phyloP scores from a whole-genome alignment of 2,329 filamentous ascomycete species.

The Sclerotinia spermophila region DNA sequence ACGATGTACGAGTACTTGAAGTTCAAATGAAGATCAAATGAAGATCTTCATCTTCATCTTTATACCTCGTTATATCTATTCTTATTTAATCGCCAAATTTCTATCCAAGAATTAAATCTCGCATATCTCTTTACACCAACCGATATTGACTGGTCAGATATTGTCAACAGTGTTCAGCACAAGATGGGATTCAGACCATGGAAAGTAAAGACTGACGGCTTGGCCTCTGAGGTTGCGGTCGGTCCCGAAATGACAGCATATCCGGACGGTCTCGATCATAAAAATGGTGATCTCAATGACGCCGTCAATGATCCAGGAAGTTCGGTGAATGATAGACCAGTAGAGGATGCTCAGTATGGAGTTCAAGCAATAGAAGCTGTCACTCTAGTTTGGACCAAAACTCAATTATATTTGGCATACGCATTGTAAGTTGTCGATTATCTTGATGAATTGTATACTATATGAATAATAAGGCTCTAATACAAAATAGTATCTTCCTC shows the following conservation, averaged over 20 bases:
- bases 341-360: conserved; percentile 26
- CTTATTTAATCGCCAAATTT: neutral
- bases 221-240: conserved; percentile 2
- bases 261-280: conserved; percentile 4
- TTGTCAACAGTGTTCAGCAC: neutral
- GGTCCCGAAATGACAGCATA: neutral
- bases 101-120: neutral
- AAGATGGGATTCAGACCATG: conserved; percentile 2
- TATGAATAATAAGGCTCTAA: neutral
- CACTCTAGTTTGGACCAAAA: conserved; percentile 31
- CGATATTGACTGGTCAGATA: neutral
- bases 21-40: too few relatives aligned
- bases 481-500: conserved; percentile 25
- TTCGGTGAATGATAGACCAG: conserved; percentile 16
- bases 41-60: neutral
- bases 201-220: conserved; percentile 8
- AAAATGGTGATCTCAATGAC: neutral
- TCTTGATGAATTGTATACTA: neutral
- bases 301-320: neutral
- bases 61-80: neutral
- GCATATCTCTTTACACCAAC: neutral
- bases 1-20: too few relatives aligned
- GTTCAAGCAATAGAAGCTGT: conserved; percentile 32
- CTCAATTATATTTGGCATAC: conserved; percentile 30
- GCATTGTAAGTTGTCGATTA: conserved; percentile 22